phyloP scores from a whole-genome alignment of 2,329 filamentous ascomycete genomes.

The Aspergillus proliferans region DNA sequence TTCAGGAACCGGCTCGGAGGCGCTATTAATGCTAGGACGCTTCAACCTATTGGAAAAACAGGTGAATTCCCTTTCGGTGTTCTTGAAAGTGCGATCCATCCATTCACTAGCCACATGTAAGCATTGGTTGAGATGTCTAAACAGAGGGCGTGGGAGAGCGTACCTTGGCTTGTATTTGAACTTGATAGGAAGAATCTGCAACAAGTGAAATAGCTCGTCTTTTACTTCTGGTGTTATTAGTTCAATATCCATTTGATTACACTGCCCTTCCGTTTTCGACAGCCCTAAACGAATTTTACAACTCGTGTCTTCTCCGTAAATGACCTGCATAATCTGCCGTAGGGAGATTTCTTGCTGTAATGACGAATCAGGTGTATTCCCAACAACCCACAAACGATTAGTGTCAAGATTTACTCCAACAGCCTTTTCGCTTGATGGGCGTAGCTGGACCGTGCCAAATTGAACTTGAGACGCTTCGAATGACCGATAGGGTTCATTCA shows the following conservation, averaged over 20 bases:
- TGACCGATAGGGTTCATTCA: background rate
- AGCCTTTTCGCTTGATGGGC: constrained; percentile 1
- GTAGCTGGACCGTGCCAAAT: constrained; percentile 13
- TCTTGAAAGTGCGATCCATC: constrained; percentile 29
- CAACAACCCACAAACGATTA: too few species aligned
- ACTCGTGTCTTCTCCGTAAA: constrained; percentile 15
- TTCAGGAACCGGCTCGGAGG: constrained; percentile 5
- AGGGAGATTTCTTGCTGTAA: constrained; percentile 10
- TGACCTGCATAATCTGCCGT: constrained; percentile 15
- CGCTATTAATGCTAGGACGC: constrained; percentile 6
- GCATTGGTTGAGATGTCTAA: background rate
- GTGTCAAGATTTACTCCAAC: constrained; percentile 11
- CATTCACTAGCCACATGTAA: constrained; percentile 19
- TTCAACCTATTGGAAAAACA: constrained; percentile 9
- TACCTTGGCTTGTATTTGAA: constrained; percentile 20
- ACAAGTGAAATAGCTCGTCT: constrained; percentile 12
- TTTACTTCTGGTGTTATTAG: constrained; percentile 17
- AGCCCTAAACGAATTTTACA: constrained; percentile 26
- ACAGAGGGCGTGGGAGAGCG: constrained; percentile 3
- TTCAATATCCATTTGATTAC: constrained; percentile 24
- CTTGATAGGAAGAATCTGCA: constrained; percentile 9
- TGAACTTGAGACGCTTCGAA: constrained; percentile 18
- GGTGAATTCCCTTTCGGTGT: constrained; percentile 6
- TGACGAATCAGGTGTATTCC: too few species aligned
- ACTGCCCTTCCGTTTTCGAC: constrained; percentile 11